Evolutionary conservation across 2,329 filamentous ascomycete genomes (phyloP), one percentile per base, ranked within the genome.

Genomic region (Botryotinia narcissicola): DNA sequence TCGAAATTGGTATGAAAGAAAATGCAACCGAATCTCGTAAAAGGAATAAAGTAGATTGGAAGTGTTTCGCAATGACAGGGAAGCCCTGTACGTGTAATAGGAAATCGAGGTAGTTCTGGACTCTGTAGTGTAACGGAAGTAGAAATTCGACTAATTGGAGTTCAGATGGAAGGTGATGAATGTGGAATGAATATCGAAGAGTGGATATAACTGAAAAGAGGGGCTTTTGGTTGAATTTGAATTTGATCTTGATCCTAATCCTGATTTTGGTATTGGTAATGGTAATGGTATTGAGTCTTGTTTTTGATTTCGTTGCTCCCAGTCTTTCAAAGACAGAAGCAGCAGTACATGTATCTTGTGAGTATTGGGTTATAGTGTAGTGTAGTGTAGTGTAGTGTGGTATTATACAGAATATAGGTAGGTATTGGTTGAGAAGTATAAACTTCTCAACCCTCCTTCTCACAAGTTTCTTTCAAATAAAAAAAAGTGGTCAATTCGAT

Each of bases 1-100:
- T 54, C 25, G 46, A 51, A 51, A 29, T 37, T 40, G 64, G 16
- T 54, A 20, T 16, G 64, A 54, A 68, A 68, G 64, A 54, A 68
- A 68, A 54, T 54, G 64, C 32, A 68, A 54, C 46, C 64, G 63
- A 67, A 46, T 54, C 46, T 67, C 46, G 46, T 67, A 67, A 68
- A 68, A 54, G 48, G 44, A 48, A 67, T 9, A 51, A 18, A 67
- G 64, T 54, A 54, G 64, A 68, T 68, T 68, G 46, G 64, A 68
- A 54, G 46, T 68, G 64, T 54, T 68, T 54, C 32, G 64, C 46
- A 68, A 68, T 68, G 35, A 68, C 64, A 68, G 64, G 64, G 64
- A 40, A 42, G 8, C 64, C 64, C 64, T 68, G 64, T 68, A 68
- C 8, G 40, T 44, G 64, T 37, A 51, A 48, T 40, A 54, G 35